These are phyloP conservation scores for Botryotinia narcissicola DNA, from an alignment of 2,329 filamentous ascomycete species.

Conservation along the genomic window DNA sequence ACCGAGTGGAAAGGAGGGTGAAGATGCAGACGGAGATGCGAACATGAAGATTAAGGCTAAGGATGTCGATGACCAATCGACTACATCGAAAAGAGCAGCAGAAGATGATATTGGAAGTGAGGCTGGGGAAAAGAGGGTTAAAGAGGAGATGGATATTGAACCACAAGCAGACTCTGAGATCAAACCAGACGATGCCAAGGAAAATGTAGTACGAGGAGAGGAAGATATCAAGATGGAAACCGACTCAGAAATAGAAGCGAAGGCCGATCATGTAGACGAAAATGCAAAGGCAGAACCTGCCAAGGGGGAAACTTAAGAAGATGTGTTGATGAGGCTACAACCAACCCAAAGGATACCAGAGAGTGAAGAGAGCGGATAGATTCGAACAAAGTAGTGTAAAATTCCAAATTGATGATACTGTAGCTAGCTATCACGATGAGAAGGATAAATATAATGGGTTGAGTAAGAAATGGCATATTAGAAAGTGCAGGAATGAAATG, in stretches of 20 bases:
- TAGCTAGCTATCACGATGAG: background rate
- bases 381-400: background rate
- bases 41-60: conserved; percentile 30
- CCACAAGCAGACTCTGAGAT: background rate
- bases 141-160: conserved; percentile 13
- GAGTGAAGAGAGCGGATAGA: background rate
- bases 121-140: conserved; percentile 20
- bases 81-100: conserved; percentile 55
- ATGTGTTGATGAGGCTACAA: background rate
- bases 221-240: background rate
- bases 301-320: conserved; percentile 14
- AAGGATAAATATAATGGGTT: background rate
- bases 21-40: conserved; percentile 29
- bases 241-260: background rate
- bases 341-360: background rate
- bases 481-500: background rate
- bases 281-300: conserved; percentile 25
- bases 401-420: background rate
- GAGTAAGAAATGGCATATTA: background rate
- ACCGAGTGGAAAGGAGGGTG: conserved; percentile 39
- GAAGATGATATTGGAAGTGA: conserved; percentile 45
- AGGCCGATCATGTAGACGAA: background rate
- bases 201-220: background rate
- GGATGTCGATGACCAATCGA: conserved; percentile 26
- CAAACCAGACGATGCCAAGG: background rate